Conservation (phyloP, 169 alveolate species). For the Cryptosporidium andersoni region DNA sequence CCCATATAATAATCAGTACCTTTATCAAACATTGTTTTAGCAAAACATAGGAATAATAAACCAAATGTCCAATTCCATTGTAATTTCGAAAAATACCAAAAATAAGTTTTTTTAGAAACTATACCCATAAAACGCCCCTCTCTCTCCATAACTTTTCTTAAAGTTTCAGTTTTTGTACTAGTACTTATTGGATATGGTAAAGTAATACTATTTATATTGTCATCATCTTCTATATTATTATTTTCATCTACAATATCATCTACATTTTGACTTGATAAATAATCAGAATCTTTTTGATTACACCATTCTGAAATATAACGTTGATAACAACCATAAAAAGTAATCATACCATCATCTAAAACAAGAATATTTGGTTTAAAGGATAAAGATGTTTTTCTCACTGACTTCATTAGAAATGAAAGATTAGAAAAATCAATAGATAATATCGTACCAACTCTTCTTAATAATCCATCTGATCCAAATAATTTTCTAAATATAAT, state of each 20-base stretch:
- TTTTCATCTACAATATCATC: background rate
- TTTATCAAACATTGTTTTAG: constrained; percentile 57
- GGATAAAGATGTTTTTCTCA: background rate
- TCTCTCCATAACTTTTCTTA: constrained; percentile 52
- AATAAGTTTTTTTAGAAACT: constrained; percentile 39
- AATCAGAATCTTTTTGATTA: background rate
- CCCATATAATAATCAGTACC: constrained; percentile 72
- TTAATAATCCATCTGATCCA: constrained; percentile 32
- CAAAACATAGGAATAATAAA: constrained; percentile 13
- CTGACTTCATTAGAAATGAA: constrained; percentile 31
- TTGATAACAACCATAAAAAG: constrained; percentile 30
- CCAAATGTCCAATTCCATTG: constrained; percentile 63
- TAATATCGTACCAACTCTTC: constrained; percentile 29
- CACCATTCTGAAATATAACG: constrained; percentile 25
- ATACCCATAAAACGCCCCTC: constrained; percentile 62
- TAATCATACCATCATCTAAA: constrained; percentile 40
- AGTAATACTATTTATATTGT: background rate
- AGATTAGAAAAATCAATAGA: constrained; percentile 49
- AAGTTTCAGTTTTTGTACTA: constrained; percentile 26
- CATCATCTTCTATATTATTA: no score
- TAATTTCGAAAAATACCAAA: constrained; percentile 62
- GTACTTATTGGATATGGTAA: background rate
- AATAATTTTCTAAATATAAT: constrained; percentile 24
- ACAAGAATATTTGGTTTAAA: constrained; percentile 50
- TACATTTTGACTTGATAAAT: background rate